phyloP scores from a whole-genome alignment of 2,329 filamentous ascomycete genomes.

The Fusarium sarcochroum region DNA sequence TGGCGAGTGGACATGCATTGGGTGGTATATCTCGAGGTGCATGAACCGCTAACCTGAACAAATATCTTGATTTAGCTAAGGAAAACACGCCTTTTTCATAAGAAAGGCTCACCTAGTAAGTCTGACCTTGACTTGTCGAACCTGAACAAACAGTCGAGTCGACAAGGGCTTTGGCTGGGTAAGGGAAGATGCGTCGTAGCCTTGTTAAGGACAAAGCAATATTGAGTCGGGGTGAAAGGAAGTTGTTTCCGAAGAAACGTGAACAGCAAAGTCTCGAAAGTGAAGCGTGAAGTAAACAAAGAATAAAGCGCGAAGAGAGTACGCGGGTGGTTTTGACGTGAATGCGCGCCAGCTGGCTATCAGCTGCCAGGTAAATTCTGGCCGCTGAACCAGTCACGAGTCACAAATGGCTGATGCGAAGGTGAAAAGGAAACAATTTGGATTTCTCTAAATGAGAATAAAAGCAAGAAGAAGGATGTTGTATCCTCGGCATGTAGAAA shows the following conservation, averaged over 20 bases:
- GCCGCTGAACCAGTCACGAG: conserved; percentile 11
- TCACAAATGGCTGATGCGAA: not conserved
- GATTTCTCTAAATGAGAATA: not conserved
- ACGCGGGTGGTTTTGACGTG: conserved; percentile 12
- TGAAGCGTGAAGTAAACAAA: conserved; percentile 20
- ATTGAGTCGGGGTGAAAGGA: not conserved
- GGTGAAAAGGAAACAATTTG: not conserved
- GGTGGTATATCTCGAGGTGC: not conserved
- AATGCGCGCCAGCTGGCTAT: conserved; percentile 31
- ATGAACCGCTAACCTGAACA: not conserved
- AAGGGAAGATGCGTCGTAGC: not conserved
- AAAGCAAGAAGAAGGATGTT: not conserved
- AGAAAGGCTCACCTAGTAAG: not conserved
- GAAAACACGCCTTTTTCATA: not conserved
- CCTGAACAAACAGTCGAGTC: conserved; percentile 2
- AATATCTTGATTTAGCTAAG: not conserved
- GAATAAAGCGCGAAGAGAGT: not conserved
- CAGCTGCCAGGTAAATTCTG: conserved; percentile 27
- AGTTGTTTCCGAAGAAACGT: not conserved
- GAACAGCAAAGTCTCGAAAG: not conserved
- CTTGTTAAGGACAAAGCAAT: not conserved
- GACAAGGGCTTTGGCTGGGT: not conserved
- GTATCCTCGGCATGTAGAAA: not conserved
- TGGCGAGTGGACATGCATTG: not conserved
- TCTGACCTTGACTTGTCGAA: not conserved